These are phyloP conservation scores for Phytophthora uliginosa DNA, from an alignment of 352 stramenopile genomes.

Conservation along the genomic window DNA sequence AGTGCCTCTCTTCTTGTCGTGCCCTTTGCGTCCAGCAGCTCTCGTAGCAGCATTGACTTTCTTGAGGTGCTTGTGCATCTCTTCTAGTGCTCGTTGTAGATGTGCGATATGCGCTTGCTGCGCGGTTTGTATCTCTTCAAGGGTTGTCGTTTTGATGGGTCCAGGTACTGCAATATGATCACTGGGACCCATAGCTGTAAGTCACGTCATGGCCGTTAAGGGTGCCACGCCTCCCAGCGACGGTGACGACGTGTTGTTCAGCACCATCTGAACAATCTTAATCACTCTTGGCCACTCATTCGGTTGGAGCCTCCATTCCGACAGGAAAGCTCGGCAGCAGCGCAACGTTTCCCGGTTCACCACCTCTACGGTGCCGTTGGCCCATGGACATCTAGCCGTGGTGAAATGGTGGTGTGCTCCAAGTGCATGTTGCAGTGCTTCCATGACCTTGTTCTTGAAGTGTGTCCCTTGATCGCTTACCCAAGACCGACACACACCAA, in stretches of 20 bases:
- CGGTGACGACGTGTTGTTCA: background rate
- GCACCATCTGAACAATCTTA: background rate
- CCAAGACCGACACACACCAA: constrained; percentile 27
- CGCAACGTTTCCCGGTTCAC: background rate
- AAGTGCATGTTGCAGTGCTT: background rate
- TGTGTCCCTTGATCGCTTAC: constrained; percentile 22
- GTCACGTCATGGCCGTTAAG: background rate
- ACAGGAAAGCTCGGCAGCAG: background rate
- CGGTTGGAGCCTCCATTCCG: background rate
- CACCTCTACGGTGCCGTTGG: background rate
- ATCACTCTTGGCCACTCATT: background rate
- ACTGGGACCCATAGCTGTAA: background rate
- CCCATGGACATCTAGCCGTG: background rate
- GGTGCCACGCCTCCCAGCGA: background rate
- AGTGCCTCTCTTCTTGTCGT: background rate
- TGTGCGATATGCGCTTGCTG: background rate
- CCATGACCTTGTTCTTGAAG: background rate
- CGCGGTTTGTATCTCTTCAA: background rate
- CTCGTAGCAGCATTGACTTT: background rate
- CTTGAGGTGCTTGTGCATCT: background rate
- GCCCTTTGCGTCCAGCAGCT: no score
- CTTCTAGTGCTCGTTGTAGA: background rate
- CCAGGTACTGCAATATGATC: constrained; percentile 6
- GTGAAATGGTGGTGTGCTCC: background rate
- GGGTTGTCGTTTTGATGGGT: background rate